phyloP scores from a whole-genome alignment of 1,284 basidiomycete species.

The Ceratobasidium papillatum region DNA sequence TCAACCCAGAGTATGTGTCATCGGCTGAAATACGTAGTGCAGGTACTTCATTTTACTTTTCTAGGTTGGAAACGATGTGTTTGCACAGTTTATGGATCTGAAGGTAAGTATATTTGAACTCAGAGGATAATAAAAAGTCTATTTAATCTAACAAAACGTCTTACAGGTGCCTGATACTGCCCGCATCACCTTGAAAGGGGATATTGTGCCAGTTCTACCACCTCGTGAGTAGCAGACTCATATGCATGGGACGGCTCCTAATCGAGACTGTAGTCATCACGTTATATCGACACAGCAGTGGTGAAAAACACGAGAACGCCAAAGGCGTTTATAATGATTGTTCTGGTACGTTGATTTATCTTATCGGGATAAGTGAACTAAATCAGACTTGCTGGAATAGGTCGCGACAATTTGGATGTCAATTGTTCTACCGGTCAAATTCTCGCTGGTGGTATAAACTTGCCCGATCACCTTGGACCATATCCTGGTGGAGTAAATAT shows the following conservation, averaged over 20 bases:
- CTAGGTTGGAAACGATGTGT: conserved; percentile 67
- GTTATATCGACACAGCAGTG: conserved; percentile 64
- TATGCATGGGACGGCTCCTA: not conserved
- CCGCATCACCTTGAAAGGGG: conserved; percentile 61
- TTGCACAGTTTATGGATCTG: conserved; percentile 65
- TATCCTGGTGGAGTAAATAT: conserved; percentile 27
- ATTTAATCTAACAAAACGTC: not conserved
- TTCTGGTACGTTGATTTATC: conserved; percentile 52
- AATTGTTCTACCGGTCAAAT: conserved; percentile 29
- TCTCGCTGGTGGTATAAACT: not conserved
- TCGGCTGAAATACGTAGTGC: not conserved
- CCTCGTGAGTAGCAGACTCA: conserved; percentile 1
- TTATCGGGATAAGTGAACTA: not conserved
- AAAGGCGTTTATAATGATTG: conserved; percentile 60
- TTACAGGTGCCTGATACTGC: conserved; percentile 49
- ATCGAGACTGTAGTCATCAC: conserved; percentile 53
- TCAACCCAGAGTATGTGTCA: conserved; percentile 61
- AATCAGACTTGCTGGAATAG: not conserved
- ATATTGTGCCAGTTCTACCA: conserved; percentile 60
- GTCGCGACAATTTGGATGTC: conserved; percentile 14
- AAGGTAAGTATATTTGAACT: conserved; percentile 5
- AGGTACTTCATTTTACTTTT: not conserved
- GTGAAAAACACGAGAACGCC: conserved; percentile 68
- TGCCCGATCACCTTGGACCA: conserved; percentile 21
- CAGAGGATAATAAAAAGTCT: not conserved